phyloP scores from a whole-genome alignment of 305 asterid genomes.

The Fraxinus floribunda region DNA sequence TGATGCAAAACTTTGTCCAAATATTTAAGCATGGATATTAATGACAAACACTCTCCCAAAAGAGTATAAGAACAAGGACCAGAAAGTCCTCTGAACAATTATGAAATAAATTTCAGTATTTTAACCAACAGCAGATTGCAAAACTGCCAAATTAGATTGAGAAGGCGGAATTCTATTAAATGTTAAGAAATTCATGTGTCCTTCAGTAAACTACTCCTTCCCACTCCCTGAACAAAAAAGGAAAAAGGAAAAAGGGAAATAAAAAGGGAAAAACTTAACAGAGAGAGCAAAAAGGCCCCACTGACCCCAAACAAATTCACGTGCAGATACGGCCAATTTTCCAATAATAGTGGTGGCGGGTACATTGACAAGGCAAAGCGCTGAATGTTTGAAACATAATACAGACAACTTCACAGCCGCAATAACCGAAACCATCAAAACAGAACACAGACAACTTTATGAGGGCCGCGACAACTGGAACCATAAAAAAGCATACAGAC shows the following conservation, averaged over 20 bases:
- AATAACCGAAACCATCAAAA: neutral
- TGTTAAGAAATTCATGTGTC: neutral
- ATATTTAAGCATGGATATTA: neutral
- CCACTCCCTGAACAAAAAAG: neutral
- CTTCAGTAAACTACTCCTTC: neutral
- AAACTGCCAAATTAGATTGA: neutral
- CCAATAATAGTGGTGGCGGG: neutral
- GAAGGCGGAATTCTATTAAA: neutral
- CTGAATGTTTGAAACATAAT: neutral
- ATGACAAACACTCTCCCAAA: neutral
- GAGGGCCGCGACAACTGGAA: neutral
- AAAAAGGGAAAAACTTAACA: neutral
- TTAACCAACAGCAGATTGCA: neutral
- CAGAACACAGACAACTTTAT: neutral
- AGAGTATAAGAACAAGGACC: neutral
- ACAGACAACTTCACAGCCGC: neutral
- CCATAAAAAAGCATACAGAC: neutral
- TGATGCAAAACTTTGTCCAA: conserved; percentile 14
- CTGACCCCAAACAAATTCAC: neutral
- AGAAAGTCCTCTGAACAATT: neutral
- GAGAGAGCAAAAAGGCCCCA: neutral
- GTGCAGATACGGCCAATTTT: neutral
- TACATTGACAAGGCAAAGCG: neutral
- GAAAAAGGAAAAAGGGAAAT: neutral
- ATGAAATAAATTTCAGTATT: neutral